Evolutionary conservation across 768 basidiomycete species (phyloP), one percentile per base, ranked within the genome.

Genomic region (Cyclocybe aegerita): DNA sequence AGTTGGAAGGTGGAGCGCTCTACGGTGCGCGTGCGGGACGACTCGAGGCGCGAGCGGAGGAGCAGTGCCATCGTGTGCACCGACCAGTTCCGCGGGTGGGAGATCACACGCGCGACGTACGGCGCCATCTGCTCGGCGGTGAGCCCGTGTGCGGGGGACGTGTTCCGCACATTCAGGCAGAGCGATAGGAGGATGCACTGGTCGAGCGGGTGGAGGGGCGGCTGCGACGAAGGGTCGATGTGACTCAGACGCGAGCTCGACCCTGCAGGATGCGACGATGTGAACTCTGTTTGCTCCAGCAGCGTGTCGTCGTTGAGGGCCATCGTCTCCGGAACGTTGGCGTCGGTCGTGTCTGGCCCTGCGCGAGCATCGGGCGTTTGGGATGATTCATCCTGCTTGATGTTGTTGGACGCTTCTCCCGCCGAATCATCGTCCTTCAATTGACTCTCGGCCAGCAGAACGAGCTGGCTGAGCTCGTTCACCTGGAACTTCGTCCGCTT

Each of bases 21-120:
- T 59, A 95, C 89, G 10, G 97, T 98, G 16, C 97, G 83, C 0
- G 90, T 91, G 38, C 97, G 82, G 12, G 80, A 75, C 0, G 93
- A 80, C 67, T 99, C 96, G 50, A 97, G 84, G 6, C 97, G 83
- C 8, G 96, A 90, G 29, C 97, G 88, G 23, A 98, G 82, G 43
- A 99, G 81, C 46, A 98, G 84, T 29, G 93, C 95, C 84, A 95
- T 96, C 34, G 95, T 96, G 70, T 98, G 93, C 30, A 98, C 77
- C 4, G 93, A 89, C 97, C 97, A 99, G 67, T 98, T 98, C 48
- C 77, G 74, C 1, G 94, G 93, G 63, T 98, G 92, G 1, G 85
- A 75, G 56, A 98, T 81, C 34, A 98, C 92, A 34, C 96, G 88
- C 9, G 85, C 68, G 50, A 98, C 83, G 76, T 96, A 98, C 9